These are phyloP conservation scores for Cymbomonas tetramitiformis DNA, from an alignment of 139 green algal species.

Conservation along the genomic window DNA sequence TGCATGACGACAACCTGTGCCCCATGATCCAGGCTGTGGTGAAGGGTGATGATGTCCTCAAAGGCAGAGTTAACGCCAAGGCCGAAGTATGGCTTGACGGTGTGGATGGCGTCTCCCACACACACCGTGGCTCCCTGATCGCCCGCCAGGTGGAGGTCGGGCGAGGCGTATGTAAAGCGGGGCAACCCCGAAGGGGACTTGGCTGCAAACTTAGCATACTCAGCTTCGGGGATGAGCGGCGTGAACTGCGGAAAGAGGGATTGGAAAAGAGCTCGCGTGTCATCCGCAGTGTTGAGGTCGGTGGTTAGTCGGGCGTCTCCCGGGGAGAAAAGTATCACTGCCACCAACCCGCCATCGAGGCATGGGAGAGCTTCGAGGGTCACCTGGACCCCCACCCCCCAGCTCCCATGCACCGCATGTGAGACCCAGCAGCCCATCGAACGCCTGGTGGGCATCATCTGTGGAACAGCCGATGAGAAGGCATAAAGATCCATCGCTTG, in stretches of 20 bases:
- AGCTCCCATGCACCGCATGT: too few species aligned
- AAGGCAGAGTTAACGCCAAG: slow-evolving; percentile 39
- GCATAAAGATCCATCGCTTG: too few species aligned
- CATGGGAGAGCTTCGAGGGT: slow-evolving; percentile 37
- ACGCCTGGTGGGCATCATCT: too few species aligned
- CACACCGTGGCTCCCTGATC: too few species aligned
- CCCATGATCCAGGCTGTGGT: neutral
- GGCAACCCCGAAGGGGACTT: slow-evolving; percentile 1
- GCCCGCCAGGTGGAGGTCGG: neutral
- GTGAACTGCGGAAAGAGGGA: slow-evolving; percentile 31
- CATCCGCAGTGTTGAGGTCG: neutral
- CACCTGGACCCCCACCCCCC: too few species aligned
- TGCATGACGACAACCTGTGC: too few species aligned
- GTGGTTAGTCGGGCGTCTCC: slow-evolving; percentile 4
- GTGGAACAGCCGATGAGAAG: too few species aligned
- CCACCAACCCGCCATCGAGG: slow-evolving; percentile 30
- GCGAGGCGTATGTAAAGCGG: slow-evolving; percentile 5
- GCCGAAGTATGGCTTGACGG: slow-evolving; percentile 46
- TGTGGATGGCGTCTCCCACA: slow-evolving; percentile 37
- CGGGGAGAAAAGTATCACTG: slow-evolving; percentile 33
- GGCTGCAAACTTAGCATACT: slow-evolving; percentile 4
- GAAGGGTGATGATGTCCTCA: slow-evolving; percentile 32
- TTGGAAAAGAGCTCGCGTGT: slow-evolving; percentile 21
- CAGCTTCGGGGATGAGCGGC: slow-evolving; percentile 1
- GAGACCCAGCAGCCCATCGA: too few species aligned